Evolutionary conservation across 768 basidiomycete species (phyloP), one percentile per base, ranked within the genome.

Genomic region (Mycena albidolilacea): DNA sequence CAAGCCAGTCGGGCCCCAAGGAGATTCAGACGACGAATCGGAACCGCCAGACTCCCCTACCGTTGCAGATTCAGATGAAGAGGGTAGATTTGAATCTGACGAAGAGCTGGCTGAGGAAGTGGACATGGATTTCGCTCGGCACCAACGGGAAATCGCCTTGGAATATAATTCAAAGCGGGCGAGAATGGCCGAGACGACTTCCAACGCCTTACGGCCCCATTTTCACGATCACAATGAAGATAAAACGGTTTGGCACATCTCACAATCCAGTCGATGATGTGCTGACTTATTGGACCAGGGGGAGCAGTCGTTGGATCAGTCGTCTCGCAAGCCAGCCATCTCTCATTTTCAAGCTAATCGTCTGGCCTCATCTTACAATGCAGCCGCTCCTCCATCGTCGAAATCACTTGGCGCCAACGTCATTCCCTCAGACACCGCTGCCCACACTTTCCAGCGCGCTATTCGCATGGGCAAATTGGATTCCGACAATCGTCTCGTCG

Each of bases 1-100:
- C 46, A 57, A 79, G 66, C 70, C 79, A 64, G 64, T 78, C 44
- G 63, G 57, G 21, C 54, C 72, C 39, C 76, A 78, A 50, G 77
- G 77, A 30, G 93, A 94, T 80, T 93, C 93, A 0, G 92, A 93
- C 77, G 93, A 93, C 72, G 93, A 94, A 78, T 90, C 92, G 5
- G 83, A 78, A 9, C 75, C 84, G 5, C 82, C 84, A 15, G 83
- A 82, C 17, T 77, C 82, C 3, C 75, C 78, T 12, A 55, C 54
- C 4, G 71, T 72, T 6, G 76, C 64, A 17, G 65, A 67, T 70
- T 82, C 83, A 30, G 81, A 82, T 66, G 75, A 79, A 38, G 82
- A 78, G 44, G 78, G 82, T 14, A 73, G 64, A 76, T 78, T 62
- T 21, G 80, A 82, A 17, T 71, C 59, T 19, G 86, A 87, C n/a